Percentiles rank a stretch among this genome's conserved stretches.
phyloP scores from a whole-genome alignment of 169 alveolate species.

The Cryptosporidium canis region DNA sequence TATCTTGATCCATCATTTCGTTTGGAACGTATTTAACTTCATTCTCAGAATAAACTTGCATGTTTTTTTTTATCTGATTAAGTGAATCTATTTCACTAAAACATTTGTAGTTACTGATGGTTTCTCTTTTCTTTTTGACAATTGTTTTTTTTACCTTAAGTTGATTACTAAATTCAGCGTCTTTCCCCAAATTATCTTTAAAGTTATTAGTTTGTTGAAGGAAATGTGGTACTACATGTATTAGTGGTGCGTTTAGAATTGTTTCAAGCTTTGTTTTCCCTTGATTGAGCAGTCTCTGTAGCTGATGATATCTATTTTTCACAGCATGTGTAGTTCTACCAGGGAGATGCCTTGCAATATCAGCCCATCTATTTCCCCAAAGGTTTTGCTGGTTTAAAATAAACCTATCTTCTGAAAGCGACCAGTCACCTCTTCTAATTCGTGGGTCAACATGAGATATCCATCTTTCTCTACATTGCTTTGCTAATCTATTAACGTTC shows the following conservation, averaged over 20 bases:
- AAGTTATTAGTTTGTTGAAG: constrained; percentile 20
- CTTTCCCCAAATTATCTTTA: constrained; percentile 27
- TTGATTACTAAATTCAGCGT: constrained; percentile 2
- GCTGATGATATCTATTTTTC: constrained; percentile 79
- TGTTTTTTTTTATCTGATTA: background rate
- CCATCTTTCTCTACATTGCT: constrained; percentile 89
- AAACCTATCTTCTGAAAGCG: constrained; percentile 81
- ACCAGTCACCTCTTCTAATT: constrained; percentile 82
- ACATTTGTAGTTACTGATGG: background rate
- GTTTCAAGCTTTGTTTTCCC: constrained; percentile 68
- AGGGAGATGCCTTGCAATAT: constrained; percentile 80
- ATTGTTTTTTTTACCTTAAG: constrained; percentile 17
- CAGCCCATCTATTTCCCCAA: constrained; percentile 86
- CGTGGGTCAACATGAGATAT: constrained; percentile 83
- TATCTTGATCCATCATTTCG: background rate
- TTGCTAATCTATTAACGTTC: constrained; percentile 79
- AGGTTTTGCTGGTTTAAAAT: constrained; percentile 78
- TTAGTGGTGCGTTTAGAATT: constrained; percentile 62
- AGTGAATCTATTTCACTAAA: constrained; percentile 7
- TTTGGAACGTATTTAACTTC: background rate
- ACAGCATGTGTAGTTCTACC: constrained; percentile 88
- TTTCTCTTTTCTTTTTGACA: constrained; percentile 5
- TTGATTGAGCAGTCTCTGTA: constrained; percentile 59
- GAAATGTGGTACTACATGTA: constrained; percentile 58
- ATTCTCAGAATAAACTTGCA: background rate